Evolutionary conservation across 352 stramenopile genomes (phyloP).

Genomic region (Lagenidium giganteum): DNA sequence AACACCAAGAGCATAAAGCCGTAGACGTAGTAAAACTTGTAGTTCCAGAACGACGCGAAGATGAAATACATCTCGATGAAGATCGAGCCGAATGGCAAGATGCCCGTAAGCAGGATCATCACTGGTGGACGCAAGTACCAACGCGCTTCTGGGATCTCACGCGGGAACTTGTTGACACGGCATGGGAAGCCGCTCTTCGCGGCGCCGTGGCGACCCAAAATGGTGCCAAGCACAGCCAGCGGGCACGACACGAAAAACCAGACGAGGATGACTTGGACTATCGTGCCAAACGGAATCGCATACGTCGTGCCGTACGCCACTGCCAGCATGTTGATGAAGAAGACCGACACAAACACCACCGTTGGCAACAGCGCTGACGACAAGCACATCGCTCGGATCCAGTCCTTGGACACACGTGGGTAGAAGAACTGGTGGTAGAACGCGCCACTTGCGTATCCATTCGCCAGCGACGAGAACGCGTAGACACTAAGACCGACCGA

Average conservation of each 20-base stretch:
- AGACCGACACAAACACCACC: constrained; percentile 80
- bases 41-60: constrained; percentile 99
- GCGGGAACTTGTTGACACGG: constrained; percentile 97
- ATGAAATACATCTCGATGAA: constrained; percentile 99
- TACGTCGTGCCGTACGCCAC: constrained; percentile 83
- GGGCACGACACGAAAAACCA: constrained; percentile 98
- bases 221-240: constrained; percentile 94
- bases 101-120: constrained; percentile 92
- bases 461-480: constrained; percentile 88
- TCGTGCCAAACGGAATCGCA: constrained; percentile 81
- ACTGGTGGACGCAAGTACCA: constrained; percentile 82
- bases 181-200: constrained; percentile 85
- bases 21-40: constrained; percentile 99
- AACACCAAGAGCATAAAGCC: constrained; percentile 99
- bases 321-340: constrained; percentile 86
- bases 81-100: constrained; percentile 98
- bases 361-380: constrained; percentile 69
- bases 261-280: constrained; percentile 91
- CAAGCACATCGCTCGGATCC: constrained; percentile 86
- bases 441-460: constrained; percentile 85
- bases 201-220: constrained; percentile 93
- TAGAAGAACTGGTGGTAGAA: constrained; percentile 92
- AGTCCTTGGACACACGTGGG: constrained; percentile 86
- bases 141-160: constrained; percentile 72
- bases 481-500: constrained; percentile 95